Conservation (phyloP, 352 stramenopile genomes). For the Thalassiosira mediterranea region DNA sequence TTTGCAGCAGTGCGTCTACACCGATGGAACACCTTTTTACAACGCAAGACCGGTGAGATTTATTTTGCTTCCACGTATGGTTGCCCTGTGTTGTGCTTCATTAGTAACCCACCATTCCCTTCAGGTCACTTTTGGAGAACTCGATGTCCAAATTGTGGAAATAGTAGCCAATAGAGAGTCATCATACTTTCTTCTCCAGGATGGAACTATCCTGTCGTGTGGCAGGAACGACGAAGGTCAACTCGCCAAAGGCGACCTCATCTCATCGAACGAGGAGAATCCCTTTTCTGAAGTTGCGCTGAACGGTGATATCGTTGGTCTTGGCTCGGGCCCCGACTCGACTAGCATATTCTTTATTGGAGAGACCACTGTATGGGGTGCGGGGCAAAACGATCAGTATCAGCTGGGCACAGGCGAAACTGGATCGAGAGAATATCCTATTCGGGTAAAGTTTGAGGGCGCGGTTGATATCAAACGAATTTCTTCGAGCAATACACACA, state of each 20-base stretch:
- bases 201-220: neutral
- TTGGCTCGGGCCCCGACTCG: slow-evolving; percentile 32
- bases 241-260: slow-evolving; percentile 15
- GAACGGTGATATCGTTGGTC: slow-evolving; percentile 3
- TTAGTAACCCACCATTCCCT: too few relatives aligned
- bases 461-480: neutral
- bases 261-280: slow-evolving; percentile 8
- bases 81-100: too few relatives aligned
- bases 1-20: slow-evolving; percentile 1
- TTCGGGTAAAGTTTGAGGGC: neutral
- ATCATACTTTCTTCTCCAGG: neutral
- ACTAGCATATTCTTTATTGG: slow-evolving; percentile 37
- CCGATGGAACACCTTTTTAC: too few relatives aligned
- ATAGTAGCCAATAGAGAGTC: neutral
- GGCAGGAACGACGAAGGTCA: slow-evolving; percentile 2
- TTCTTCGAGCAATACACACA: neutral
- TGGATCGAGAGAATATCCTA: neutral
- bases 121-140: neutral
- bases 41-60: too few relatives aligned
- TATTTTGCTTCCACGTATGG: too few relatives aligned
- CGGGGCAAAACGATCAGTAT: slow-evolving; percentile 34
- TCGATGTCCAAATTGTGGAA: neutral
- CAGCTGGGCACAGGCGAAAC: slow-evolving; percentile 25
- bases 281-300: slow-evolving; percentile 12
- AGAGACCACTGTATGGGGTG: slow-evolving; percentile 13